These are phyloP conservation scores for Penicillium paxilli DNA, from an alignment of 495 filamentous ascomycete genomes.

Conservation along the genomic window DNA sequence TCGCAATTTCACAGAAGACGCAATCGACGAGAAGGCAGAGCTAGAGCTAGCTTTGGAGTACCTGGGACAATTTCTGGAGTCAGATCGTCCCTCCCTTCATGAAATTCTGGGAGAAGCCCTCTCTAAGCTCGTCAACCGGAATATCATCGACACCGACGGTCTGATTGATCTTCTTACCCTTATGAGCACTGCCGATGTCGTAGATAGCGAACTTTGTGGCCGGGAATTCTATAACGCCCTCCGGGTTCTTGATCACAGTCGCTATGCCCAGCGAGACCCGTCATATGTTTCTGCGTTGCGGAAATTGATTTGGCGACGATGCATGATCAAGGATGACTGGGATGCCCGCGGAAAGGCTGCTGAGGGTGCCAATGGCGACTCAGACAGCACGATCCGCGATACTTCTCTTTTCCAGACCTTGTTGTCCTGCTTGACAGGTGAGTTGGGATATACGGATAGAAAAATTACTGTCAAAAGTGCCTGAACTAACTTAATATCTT, in stretches of 20 bases:
- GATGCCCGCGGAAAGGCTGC: conserved; percentile 42
- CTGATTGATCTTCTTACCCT: conserved; percentile 85
- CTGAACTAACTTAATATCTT: conserved; percentile 4
- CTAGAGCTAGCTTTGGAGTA: conserved; percentile 70
- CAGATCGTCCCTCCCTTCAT: conserved; percentile 61
- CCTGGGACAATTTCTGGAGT: conserved; percentile 55
- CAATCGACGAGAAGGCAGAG: conserved; percentile 76
- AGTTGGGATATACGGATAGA: too few relatives aligned
- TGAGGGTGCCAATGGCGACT: conserved; percentile 25
- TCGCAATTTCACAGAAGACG: conserved; percentile 55
- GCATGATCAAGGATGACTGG: conserved; percentile 79
- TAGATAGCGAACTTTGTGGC: conserved; percentile 38
- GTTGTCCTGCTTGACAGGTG: conserved; percentile 34
- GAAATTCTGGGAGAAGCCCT: conserved; percentile 66
- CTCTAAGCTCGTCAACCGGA: conserved; percentile 62
- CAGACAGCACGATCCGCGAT: conserved; percentile 21
- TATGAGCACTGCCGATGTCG: conserved; percentile 42
- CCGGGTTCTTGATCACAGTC: conserved; percentile 59
- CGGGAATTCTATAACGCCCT: conserved; percentile 72
- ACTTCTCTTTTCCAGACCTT: conserved; percentile 38
- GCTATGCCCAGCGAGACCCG: conserved; percentile 45
- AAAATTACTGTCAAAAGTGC: too few relatives aligned
- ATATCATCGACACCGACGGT: conserved; percentile 62
- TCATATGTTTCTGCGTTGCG: conserved; percentile 56
- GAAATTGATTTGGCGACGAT: conserved; percentile 81